Conservation (phyloP, 1,284 basidiomycete species). For the Pseudomicrostroma phylloplanum region DNA sequence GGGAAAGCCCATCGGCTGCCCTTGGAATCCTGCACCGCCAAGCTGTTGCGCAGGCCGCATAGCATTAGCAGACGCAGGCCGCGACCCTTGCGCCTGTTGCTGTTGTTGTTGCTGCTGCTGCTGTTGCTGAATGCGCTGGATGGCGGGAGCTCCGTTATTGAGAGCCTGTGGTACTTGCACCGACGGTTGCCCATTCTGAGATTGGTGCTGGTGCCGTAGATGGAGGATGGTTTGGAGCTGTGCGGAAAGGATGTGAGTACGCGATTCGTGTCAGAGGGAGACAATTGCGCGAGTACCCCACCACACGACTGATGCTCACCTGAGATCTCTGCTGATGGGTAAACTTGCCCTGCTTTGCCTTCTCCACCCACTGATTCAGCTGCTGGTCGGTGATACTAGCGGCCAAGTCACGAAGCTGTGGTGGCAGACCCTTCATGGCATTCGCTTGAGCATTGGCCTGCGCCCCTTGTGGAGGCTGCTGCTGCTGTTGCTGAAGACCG, state of each 20-base stretch:
- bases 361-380: conserved; percentile 6
- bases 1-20: background rate
- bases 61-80: background rate
- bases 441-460: background rate
- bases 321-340: conserved; percentile 3
- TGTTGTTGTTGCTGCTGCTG: background rate
- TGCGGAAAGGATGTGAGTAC: background rate
- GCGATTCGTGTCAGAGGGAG: background rate
- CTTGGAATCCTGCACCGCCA: background rate
- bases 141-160: background rate
- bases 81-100: background rate
- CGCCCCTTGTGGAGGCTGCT: background rate
- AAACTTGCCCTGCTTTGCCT: conserved; percentile 1
- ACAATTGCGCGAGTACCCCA: background rate
- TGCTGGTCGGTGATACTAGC: conserved; percentile 2
- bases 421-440: background rate
- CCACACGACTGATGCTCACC: background rate
- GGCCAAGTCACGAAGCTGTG: background rate
- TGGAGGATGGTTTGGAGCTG: conserved; percentile 6
- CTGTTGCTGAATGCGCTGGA: background rate
- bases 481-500: background rate
- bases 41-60: background rate
- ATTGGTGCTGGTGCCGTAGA: background rate
- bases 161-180: background rate
- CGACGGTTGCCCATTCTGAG: background rate